A percentile compares a stretch with the other conserved stretches of the same genome.
These are phyloP conservation scores for Pythium catenulatum DNA, from an alignment of 352 stramenopile genomes.

Conservation along the genomic window DNA sequence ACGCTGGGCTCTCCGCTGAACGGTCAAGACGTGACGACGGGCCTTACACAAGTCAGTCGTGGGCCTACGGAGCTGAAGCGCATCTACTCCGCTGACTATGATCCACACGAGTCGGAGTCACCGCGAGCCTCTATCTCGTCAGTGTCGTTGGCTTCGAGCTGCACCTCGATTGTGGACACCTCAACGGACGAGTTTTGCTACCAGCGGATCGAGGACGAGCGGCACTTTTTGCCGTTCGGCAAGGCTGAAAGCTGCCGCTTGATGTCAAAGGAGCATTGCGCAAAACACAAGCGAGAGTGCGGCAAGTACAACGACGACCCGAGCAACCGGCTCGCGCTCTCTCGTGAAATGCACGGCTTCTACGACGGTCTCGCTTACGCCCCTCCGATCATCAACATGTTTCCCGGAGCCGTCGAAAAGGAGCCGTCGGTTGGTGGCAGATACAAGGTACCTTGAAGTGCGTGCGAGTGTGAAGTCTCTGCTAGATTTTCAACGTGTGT, in stretches of 20 bases:
- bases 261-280: constrained; percentile 29
- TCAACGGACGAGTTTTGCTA: constrained; percentile 40
- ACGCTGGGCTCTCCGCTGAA: constrained; percentile 14
- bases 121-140: constrained; percentile 32
- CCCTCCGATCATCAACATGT: neutral
- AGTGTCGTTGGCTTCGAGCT: constrained; percentile 9
- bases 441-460: neutral
- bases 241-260: constrained; percentile 43
- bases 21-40: constrained; percentile 21
- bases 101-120: constrained; percentile 22
- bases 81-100: constrained; percentile 22
- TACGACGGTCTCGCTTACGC: neutral
- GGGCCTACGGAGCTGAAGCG: neutral
- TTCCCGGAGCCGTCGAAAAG: neutral
- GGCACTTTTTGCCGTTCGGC: constrained; percentile 21
- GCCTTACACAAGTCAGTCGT: neutral
- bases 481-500: no score
- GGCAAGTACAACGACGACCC: constrained; percentile 19
- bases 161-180: constrained; percentile 29
- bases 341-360: neutral
- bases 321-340: constrained; percentile 16
- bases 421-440: neutral
- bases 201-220: constrained; percentile 49
- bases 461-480: no score
- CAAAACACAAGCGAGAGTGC: constrained; percentile 11